Evolutionary conservation across 306 rosid genomes (phyloP), one percentile per base, ranked within the genome.

Genomic region (Inga oerstediana): DNA sequence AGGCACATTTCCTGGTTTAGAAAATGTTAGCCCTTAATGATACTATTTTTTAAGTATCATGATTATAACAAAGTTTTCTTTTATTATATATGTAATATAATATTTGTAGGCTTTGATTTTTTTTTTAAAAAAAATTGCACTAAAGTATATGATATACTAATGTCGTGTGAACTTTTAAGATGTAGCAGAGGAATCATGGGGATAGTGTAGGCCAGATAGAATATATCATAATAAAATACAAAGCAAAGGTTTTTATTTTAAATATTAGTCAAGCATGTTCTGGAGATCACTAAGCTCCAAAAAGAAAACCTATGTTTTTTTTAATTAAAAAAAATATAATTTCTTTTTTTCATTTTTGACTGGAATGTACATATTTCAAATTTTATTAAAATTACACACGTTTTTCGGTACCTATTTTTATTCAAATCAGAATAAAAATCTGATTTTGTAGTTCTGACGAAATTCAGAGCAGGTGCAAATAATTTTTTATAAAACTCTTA

Each of bases 181-280:
- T 90, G 86, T 86, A 87, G 87, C 70, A 72, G 82, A 86, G 89
- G 94, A 88, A 91, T 87, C 91, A 87, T 72, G 66, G 66, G 83
- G 93, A 90, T 90, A 83, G 83, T 80, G 95, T 91, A 88, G 93
- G 95, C 75, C 91, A 89, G 5, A 61, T 68, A 79, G 82, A 78
- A 84, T 88, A 87, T 81, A 24, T 27, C 27, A 12, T 62, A 64
- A 62, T 27, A 13, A 61, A 61, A 84, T 80, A 45, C 7, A 17
- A 35, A 65, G 79, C 34, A 78, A 45, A 39, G 59, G 86, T 67
- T 61, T 82, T 83, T 61, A 70, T 62, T 80, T 83, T 81, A 74
- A 68, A 72, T 52, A 80, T 70, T 45, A 80, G 48, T 80, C 51
- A 59, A n/a, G 37, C 67, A 85, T 84, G 88, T 65, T 61, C 84